Conservation (phyloP, 768 basidiomycete genomes). For the Paxillus rubicundulus region DNA sequence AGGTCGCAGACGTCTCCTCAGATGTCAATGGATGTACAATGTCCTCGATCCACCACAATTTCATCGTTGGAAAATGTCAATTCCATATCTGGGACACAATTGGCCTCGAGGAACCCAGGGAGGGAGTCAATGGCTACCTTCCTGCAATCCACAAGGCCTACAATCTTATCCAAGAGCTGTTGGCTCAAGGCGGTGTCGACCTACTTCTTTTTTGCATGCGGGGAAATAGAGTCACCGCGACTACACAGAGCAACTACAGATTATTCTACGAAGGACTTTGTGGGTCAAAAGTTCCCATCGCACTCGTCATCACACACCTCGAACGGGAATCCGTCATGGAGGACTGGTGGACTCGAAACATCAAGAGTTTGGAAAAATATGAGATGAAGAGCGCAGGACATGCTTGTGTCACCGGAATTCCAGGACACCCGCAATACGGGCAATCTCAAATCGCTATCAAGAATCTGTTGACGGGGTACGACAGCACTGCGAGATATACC, state of each 20-base stretch:
- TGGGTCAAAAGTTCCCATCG: too few species aligned
- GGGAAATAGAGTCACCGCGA: not conserved
- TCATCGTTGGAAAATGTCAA: too few species aligned
- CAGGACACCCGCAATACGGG: not conserved
- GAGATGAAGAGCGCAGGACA: too few species aligned
- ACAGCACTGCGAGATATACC: not conserved
- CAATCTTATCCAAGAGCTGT: not conserved
- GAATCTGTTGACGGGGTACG: not conserved
- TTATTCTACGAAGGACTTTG: too few species aligned
- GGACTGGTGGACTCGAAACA: too few species aligned
- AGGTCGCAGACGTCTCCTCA: too few species aligned
- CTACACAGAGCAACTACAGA: constrained; percentile 2
- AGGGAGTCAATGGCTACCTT: not conserved
- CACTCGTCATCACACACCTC: too few species aligned
- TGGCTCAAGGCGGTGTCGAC: not conserved
- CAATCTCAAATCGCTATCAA: constrained; percentile 1
- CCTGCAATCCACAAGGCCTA: not conserved
- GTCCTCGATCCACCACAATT: too few species aligned
- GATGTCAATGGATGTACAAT: too few species aligned
- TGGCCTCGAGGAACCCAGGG: not conserved
- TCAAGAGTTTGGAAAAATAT: too few species aligned
- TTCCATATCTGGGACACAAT: constrained; percentile 2
- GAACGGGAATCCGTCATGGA: too few species aligned
- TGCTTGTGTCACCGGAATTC: constrained; percentile 1
- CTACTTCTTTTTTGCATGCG: constrained; percentile 2